Evolutionary conservation across 1,284 basidiomycete species (phyloP), one percentile per base, ranked within the genome.

Genomic region (Cryptococcus sp.): DNA sequence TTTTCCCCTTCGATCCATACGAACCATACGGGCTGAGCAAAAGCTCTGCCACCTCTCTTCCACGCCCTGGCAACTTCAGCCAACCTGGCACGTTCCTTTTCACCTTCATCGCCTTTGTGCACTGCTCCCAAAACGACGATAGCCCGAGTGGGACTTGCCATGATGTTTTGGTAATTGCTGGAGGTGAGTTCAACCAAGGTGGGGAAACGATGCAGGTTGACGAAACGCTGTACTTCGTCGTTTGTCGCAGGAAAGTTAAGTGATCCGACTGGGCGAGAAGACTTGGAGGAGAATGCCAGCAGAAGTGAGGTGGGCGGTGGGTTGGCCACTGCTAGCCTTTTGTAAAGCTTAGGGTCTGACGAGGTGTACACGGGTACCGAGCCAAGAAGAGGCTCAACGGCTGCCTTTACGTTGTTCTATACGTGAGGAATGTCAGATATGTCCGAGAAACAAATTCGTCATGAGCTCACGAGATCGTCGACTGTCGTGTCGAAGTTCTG

Each of bases 1-100:
- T 82, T 83, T 23, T 85, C 85, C 0, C 81, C 84, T 69, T 95
- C 89, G 84, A 94, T 92, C 85, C 87, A 90, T 8, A 87, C 83
- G 77, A 93, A 95, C 53, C 92, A 84, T 0, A 94, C 87, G 16
- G 87, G 85, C 49, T 85, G 80, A 10, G 75, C 79, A 46, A 73
- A 73, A 30, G 55, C 57, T 52, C 71, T 66, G 17, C 76, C 75
- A 15, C 77, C 75, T 49, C 69, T 69, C 45, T 71, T 82, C 92
- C 90, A 93, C 57, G 85, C 84, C 60, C 80, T 80, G 0, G 85
- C 85, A 16, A 89, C 79, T 51, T 83, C 81, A 30, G 73, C 75
- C 5, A 92, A 75, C 35, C 80, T 80, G 50, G 80, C 76, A 6
- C 81, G 76, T 10, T 86, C 83, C 38, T 75, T 72, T 16, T 73